Base-by-base conservation (phyloP, 768 basidiomycete genomes). In the Hortiboletus flavorubellus region DNA sequence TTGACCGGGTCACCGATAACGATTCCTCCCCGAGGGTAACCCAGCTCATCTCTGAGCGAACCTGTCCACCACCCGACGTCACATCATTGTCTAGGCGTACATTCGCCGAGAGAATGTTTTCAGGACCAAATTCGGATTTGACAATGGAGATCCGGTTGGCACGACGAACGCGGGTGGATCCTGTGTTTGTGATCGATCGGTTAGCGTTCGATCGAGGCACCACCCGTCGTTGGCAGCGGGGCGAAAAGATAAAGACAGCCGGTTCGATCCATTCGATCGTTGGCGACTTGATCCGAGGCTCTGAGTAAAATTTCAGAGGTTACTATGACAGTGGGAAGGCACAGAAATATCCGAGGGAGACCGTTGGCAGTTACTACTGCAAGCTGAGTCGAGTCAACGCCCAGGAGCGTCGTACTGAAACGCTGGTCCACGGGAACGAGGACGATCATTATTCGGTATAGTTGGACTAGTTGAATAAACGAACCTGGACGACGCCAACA, bases 81-180 rank as follows among this genome's bases (percentile, higher is more conserved):
- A 30, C 5, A 29, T 42, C 45, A 31, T 21, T 21, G 21, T 21
- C 21, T 21, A 41, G 10, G 33, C 53, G 15, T 37, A 56, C 54
- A 56, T 46, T 53, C 55, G 16, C 55, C 53, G 3, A 56, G 53
- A 34, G 55, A 56, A 56, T 56, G 45, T 42, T 15, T 40, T 56
- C 46, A 30, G 53, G 44, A 55, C 41, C 39, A n/a, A 46, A 56
- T 33, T 56, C 53, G 33, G 37, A 34, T 23, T 55, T 40, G 21
- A 55, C 52, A 42, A 31, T 10, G 37, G 55, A 29, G 51, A 55
- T 55, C n/a, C 33, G 39, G 23, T 43, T 10, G 30, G 11, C 15
- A 18, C 39, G 5, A 31, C 8, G 18, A 26, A 40, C 11, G 49
- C 26, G 26, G 26, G 26, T 15, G 5, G 14, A 18, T 23, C 14